A percentile compares a stretch with the other conserved stretches of the same genome.
Conservation (phyloP, 345 rosid genomes). For the Anastatica hierochuntica region DNA sequence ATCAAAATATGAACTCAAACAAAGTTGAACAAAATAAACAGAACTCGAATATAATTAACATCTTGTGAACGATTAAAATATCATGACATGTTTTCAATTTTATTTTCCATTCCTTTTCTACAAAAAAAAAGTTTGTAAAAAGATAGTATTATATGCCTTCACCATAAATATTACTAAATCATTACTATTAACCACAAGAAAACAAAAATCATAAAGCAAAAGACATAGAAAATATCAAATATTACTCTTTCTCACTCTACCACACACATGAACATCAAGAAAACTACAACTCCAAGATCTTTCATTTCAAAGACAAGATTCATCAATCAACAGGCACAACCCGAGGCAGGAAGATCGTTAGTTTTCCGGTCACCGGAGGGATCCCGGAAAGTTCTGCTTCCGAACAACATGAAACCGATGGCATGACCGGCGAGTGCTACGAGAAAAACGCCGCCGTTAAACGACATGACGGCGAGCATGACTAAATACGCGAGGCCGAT, state of each 20-base stretch:
- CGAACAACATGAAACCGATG: constrained; percentile 50
- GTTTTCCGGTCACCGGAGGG: constrained; percentile 9
- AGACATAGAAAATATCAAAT: not conserved
- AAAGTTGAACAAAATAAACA: no score
- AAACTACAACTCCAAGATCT: no score
- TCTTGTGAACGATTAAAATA: no score
- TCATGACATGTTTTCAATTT: no score
- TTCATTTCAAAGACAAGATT: no score
- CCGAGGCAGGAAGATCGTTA: constrained; percentile 12
- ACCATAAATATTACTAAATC: no score
- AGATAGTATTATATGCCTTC: no score
- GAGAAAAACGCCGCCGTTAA: constrained; percentile 63
- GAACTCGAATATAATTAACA: no score
- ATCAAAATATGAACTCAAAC: no score
- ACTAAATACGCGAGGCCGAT: constrained; percentile 54
- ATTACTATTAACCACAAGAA: not conserved
- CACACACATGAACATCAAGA: not conserved
- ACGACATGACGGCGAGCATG: constrained; percentile 74
- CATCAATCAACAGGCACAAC: constrained; percentile 16
- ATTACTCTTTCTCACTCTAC: not conserved
- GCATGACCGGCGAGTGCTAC: constrained; percentile 66
- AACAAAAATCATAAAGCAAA: not conserved
- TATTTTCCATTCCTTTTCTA: no score
- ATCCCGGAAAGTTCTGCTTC: constrained; percentile 31
- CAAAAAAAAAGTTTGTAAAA: no score